A percentile compares a stretch with the other conserved stretches of the same genome.
Evolutionary conservation across 1,284 basidiomycete genomes (phyloP).

Genomic region (Ustilago nuda): DNA sequence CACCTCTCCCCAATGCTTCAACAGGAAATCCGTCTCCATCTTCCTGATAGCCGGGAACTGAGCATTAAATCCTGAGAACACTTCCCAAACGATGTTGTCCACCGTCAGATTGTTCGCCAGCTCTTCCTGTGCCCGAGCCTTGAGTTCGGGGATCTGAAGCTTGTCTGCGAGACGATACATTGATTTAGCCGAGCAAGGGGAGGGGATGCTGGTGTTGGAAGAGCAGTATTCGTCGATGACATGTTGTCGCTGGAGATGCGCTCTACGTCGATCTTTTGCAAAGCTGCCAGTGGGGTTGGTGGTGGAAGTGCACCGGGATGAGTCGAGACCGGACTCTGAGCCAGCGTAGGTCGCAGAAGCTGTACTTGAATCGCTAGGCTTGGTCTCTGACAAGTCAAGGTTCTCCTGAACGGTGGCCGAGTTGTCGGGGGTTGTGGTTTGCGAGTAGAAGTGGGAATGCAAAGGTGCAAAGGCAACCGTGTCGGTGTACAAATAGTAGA

Average conservation of each 20-base stretch:
- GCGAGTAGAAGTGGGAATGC: constrained; percentile 74
- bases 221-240: constrained; percentile 52
- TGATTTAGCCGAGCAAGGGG: constrained; percentile 87
- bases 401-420: constrained; percentile 15
- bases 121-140: constrained; percentile 79
- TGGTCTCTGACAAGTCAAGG: constrained; percentile 2
- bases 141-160: constrained; percentile 78
- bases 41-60: constrained; percentile 85
- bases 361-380: constrained; percentile 1
- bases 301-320: background rate
- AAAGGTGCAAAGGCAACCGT: constrained; percentile 84
- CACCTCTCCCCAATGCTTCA: constrained; percentile 80
- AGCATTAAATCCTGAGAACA: constrained; percentile 85
- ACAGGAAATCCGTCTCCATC: constrained; percentile 62
- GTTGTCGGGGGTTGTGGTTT: constrained; percentile 6
- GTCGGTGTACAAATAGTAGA: constrained; percentile 89
- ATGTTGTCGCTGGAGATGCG: constrained; percentile 41
- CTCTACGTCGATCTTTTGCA: constrained; percentile 29
- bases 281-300: constrained; percentile 18
- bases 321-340: constrained; percentile 11
- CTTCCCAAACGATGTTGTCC: constrained; percentile 84
- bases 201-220: constrained; percentile 74
- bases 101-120: constrained; percentile 80
- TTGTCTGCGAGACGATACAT: constrained; percentile 81
- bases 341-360: constrained; percentile 2